phyloP scores from a whole-genome alignment of 208 protist genomes.

The Leishmania major region DNA sequence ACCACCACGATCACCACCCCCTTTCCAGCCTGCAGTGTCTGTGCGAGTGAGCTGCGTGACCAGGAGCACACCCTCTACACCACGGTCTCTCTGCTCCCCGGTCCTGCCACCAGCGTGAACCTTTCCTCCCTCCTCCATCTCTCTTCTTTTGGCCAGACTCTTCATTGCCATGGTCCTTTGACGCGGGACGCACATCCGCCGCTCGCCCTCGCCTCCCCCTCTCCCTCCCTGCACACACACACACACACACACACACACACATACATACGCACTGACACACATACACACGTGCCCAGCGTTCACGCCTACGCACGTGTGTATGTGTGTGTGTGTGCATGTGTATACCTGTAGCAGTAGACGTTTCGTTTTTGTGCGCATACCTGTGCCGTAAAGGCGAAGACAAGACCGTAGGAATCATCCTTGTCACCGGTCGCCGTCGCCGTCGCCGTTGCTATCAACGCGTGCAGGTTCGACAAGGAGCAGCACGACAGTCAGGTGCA shows the following conservation, averaged over 20 bases:
- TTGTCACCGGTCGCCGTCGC: background rate
- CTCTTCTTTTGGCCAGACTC: background rate
- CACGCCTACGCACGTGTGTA: too few relatives aligned
- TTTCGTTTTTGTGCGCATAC: background rate
- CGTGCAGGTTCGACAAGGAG: background rate
- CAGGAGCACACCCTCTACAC: background rate
- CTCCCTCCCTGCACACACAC: background rate
- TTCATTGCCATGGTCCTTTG: background rate
- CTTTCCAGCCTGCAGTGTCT: background rate
- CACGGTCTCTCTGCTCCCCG: background rate
- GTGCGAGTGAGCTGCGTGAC: background rate
- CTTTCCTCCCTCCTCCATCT: background rate
- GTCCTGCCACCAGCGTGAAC: background rate
- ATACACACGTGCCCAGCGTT: background rate
- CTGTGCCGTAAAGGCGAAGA: background rate
- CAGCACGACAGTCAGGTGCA: background rate
- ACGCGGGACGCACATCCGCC: background rate
- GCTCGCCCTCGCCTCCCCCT: background rate
- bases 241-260: too few relatives aligned
- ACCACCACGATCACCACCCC: too few relatives aligned
- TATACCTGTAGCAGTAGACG: too few relatives aligned
- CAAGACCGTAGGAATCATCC: background rate
- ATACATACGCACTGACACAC: background rate
- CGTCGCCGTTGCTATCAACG: background rate
- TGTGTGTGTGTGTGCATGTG: background rate